phyloP scores from a whole-genome alignment of 2,329 filamentous ascomycete species.

The Knufia fluminis region DNA sequence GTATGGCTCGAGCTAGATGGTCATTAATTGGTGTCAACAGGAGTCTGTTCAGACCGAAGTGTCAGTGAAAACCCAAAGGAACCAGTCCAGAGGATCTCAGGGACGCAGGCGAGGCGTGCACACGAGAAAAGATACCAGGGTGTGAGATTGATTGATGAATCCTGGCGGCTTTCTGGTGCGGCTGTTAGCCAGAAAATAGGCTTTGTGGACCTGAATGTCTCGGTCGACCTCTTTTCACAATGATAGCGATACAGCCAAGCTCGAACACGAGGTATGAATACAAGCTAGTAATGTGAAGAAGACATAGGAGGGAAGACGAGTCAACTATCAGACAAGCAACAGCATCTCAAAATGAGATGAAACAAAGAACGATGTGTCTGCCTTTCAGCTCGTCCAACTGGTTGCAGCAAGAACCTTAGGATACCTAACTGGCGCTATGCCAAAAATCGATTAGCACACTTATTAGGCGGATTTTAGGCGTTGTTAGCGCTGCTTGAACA shows the following conservation, averaged over 20 bases:
- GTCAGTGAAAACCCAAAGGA: constrained; percentile 4
- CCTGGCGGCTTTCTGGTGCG: neutral
- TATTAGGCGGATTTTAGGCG: neutral
- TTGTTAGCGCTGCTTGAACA: neutral
- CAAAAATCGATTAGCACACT: neutral
- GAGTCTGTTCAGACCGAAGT: neutral
- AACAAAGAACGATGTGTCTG: neutral
- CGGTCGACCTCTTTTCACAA: neutral
- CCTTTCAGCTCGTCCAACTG: constrained; percentile 1
- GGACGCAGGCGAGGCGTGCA: neutral
- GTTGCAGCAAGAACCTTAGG: neutral
- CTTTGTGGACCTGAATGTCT: constrained; percentile 7
- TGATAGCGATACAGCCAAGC: neutral
- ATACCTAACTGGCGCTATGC: neutral
- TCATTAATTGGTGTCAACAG: neutral
- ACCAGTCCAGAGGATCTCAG: constrained; percentile 8
- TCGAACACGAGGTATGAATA: neutral
- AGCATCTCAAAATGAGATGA: neutral
- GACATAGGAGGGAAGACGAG: neutral
- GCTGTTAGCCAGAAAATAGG: neutral
- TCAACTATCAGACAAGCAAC: neutral
- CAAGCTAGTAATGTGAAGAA: neutral
- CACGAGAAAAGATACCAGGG: constrained; percentile 2
- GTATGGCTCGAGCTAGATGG: neutral
- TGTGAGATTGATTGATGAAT: constrained; percentile 4